Percentiles rank a stretch among this genome's conserved stretches.
Evolutionary conservation across 768 basidiomycete genomes (phyloP).

Genomic region (Rhizopogon rudus): DNA sequence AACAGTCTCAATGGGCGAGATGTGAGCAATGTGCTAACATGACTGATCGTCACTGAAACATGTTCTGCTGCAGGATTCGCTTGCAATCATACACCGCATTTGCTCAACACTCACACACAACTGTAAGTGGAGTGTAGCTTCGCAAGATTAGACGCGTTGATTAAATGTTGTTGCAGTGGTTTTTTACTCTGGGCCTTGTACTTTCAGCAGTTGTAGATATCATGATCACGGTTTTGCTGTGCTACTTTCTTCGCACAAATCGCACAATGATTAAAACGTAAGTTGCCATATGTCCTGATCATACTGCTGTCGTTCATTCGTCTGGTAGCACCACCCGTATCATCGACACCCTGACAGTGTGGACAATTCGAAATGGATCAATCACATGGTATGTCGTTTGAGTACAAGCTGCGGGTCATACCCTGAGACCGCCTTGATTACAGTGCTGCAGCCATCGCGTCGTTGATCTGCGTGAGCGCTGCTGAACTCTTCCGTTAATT

Average conservation of each 20-base stretch:
- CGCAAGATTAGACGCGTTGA: neutral
- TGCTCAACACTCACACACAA: slow-evolving; percentile 5
- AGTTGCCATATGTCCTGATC: neutral
- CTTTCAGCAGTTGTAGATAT: slow-evolving; percentile 44
- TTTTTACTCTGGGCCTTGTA: slow-evolving; percentile 41
- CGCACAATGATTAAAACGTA: slow-evolving; percentile 33
- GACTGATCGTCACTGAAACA: neutral
- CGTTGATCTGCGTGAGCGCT: slow-evolving; percentile 15
- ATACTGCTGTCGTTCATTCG: neutral
- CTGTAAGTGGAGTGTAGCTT: slow-evolving; percentile 1
- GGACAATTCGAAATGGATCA: slow-evolving; percentile 19
- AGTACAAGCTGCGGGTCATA: too few relatives aligned
- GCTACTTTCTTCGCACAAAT: slow-evolving; percentile 34
- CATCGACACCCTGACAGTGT: slow-evolving; percentile 15
- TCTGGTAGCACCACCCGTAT: slow-evolving; percentile 15
- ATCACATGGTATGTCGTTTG: slow-evolving; percentile 12
- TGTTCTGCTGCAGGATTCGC: slow-evolving; percentile 7
- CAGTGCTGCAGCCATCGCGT: slow-evolving; percentile 11
- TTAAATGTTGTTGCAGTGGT: slow-evolving; percentile 26
- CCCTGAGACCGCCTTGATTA: neutral
- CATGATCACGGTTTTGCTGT: slow-evolving; percentile 39
- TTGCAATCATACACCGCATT: slow-evolving; percentile 8
- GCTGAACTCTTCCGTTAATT: neutral
- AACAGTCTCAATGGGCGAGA: slow-evolving; percentile 16
- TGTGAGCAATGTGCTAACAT: slow-evolving; percentile 7